Evolutionary conservation across 257 asterid genomes (phyloP), one percentile per base, ranked within the genome.

Genomic region (Nicotiana obtusifolia): DNA sequence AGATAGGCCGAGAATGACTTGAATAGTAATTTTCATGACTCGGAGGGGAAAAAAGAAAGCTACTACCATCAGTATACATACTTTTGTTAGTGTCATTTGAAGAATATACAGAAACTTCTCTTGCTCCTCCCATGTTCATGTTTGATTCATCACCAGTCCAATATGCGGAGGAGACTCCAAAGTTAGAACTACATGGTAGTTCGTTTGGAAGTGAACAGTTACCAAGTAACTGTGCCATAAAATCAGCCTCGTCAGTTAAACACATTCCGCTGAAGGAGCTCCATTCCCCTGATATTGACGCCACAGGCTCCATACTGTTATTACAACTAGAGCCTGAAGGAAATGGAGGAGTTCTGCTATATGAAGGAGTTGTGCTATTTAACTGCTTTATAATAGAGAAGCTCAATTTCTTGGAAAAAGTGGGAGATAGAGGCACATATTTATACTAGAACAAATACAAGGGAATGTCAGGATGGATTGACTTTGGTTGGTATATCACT

Each of bases 241-340:
- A 83, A 77, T 86, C 88, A 20, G 87, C 82, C 77, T 92, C 88
- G 57, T 91, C 97, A 69, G 79, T 78, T 0, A 88, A 84, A 76
- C 90, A 91, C 84, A 92, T 85, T 82, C 78, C 91, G 90, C 87
- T 88, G 31, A 91, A 76, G 20, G 92, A 84, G 9, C 90, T 93
- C 94, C 92, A 90, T 83, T 93, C 95, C 75, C 91, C 95, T 60
- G 87, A 82, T 81, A 92, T 92, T 37, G 89, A 84, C 73, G 84
- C 92, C 75, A 87, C 41, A 31, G 81, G 65, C 86, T 92, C 97
- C 97, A 93, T 90, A 35, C 85, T 22, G 0, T 28, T 14, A 24
- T n/a, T n/a, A 10, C 17, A 10, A n/a, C 19, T 26, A 64, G 41
- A 15, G 10, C 69, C 30, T 24, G 5, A 64, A 65, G 6, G 75